Evolutionary conservation across 2,329 filamentous ascomycete species (phyloP).

Genomic region (Trichoderma atrobrunneum): DNA sequence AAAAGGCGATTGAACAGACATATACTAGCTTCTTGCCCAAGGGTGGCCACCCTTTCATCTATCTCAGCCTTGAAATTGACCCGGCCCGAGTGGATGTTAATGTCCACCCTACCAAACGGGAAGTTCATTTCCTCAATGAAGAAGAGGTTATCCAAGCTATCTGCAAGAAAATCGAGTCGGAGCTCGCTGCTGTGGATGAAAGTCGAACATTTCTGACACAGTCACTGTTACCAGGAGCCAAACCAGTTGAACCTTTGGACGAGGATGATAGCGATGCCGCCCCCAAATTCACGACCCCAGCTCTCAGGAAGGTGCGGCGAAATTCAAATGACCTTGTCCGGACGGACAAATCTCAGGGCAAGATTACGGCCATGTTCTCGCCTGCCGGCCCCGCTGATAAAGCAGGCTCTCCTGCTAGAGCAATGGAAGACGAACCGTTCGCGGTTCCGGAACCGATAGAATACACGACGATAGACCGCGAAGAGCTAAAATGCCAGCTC

Average conservation of each 20-base stretch:
- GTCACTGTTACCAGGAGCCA: slow-evolving; percentile 73
- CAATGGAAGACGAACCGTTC: slow-evolving; percentile 35
- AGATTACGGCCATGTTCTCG: slow-evolving; percentile 91
- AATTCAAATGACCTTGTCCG: slow-evolving; percentile 76
- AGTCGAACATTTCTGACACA: slow-evolving; percentile 95
- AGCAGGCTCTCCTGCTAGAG: slow-evolving; percentile 6
- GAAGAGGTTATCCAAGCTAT: slow-evolving; percentile 90
- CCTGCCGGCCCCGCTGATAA: slow-evolving; percentile 45
- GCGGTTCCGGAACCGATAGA: slow-evolving; percentile 51
- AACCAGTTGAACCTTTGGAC: slow-evolving; percentile 26
- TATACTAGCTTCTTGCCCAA: slow-evolving; percentile 88
- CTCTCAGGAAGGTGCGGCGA: slow-evolving; percentile 39
- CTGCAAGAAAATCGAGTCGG: slow-evolving; percentile 73
- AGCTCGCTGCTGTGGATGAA: slow-evolving; percentile 82
- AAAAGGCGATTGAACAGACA: slow-evolving; percentile 86
- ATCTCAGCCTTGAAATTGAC: slow-evolving; percentile 89
- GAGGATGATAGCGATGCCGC: slow-evolving; percentile 30
- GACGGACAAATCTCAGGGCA: slow-evolving; percentile 83
- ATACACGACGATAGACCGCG: slow-evolving; percentile 70
- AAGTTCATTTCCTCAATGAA: slow-evolving; percentile 96
- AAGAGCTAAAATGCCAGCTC: slow-evolving; percentile 68
- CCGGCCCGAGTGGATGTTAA: slow-evolving; percentile 93
- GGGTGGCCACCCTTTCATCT: slow-evolving; percentile 89
- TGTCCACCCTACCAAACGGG: slow-evolving; percentile 92
- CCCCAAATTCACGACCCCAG: slow-evolving; percentile 35